phyloP scores from a whole-genome alignment of 257 asterid species.

The Apocynum venetum region DNA sequence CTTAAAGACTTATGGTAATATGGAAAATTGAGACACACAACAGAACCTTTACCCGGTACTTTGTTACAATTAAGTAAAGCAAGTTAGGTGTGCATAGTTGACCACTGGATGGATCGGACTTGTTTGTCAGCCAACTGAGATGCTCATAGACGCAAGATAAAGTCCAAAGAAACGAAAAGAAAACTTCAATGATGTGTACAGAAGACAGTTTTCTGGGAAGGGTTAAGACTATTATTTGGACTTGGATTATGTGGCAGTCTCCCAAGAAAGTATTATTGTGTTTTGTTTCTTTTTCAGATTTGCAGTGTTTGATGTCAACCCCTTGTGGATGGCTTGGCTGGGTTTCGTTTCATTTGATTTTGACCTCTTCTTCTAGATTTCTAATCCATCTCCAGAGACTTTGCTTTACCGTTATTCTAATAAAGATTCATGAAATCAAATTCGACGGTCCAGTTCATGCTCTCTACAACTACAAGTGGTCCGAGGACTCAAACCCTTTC shows the following conservation, averaged over 20 bases:
- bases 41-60: neutral
- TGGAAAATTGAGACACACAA: neutral
- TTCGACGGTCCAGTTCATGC: neutral
- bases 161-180: neutral
- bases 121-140: neutral
- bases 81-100: conserved; percentile 5
- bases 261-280: neutral
- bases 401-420: neutral
- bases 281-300: neutral
- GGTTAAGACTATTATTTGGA: neutral
- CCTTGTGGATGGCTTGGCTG: neutral
- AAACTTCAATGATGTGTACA: neutral
- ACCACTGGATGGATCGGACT: neutral
- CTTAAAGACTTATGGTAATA: neutral
- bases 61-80: neutral
- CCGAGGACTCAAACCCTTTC: too few relatives aligned
- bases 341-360: neutral
- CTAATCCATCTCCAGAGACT: neutral
- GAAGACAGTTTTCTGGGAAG: neutral
- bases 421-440: neutral
- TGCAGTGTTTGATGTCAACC: neutral
- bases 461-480: too few relatives aligned
- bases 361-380: neutral
- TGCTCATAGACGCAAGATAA: neutral
- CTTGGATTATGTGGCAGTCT: conserved; percentile 8